Evolutionary conservation across 108 stramenopile species (phyloP).

Genomic region (Nitzschia palea): DNA sequence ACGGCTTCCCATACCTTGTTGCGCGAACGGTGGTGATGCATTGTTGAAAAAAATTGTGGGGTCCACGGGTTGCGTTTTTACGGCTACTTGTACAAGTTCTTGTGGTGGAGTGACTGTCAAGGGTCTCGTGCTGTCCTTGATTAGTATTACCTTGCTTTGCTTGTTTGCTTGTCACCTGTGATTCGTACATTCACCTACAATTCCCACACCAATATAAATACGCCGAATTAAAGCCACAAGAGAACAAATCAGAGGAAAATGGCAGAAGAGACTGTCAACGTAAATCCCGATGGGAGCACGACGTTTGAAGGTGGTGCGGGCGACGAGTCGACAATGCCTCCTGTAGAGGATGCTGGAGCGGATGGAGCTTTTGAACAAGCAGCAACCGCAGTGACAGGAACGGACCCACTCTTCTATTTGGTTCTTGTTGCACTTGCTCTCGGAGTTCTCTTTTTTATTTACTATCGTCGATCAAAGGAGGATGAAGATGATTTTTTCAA

Average conservation of each 20-base stretch:
- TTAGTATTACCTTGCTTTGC: too few relatives aligned
- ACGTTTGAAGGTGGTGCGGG: constrained; percentile 57
- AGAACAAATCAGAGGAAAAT: constrained; percentile 11
- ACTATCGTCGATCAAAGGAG: constrained; percentile 45
- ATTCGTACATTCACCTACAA: too few relatives aligned
- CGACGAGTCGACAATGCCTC: constrained; percentile 32
- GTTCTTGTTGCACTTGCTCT: constrained; percentile 52
- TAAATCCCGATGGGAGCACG: constrained; percentile 82
- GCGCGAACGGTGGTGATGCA: too few relatives aligned
- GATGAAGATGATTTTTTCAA: constrained; percentile 78
- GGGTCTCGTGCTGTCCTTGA: too few relatives aligned
- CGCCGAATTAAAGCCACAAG: background rate
- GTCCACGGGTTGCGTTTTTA: too few relatives aligned
- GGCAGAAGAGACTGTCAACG: constrained; percentile 59
- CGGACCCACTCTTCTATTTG: constrained; percentile 83
- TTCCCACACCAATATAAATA: too few relatives aligned
- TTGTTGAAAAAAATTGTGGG: too few relatives aligned
- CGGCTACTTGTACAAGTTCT: too few relatives aligned
- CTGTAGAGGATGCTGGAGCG: constrained; percentile 12
- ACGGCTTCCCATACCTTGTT: too few relatives aligned
- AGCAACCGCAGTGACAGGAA: constrained; percentile 40
- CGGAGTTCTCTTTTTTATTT: constrained; percentile 47
- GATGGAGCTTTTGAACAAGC: constrained; percentile 25
- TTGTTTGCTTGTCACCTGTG: too few relatives aligned
- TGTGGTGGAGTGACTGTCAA: too few relatives aligned